Evolutionary conservation across 2,329 filamentous ascomycete species (phyloP).

Genomic region (Trichoderma sp.): DNA sequence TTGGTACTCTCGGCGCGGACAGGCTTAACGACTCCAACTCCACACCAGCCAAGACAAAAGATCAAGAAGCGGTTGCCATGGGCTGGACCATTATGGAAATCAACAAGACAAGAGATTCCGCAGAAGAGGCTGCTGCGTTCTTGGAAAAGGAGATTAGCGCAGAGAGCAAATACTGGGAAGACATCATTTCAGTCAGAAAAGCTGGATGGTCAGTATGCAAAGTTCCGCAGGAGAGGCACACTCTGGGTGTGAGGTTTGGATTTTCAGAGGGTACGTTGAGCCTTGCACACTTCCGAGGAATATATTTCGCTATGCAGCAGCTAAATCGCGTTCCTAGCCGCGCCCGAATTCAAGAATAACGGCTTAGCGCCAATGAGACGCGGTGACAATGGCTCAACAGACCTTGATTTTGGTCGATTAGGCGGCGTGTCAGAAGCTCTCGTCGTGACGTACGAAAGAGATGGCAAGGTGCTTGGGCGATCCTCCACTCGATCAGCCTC

Average conservation of each 20-base stretch:
- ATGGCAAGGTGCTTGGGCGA: constrained; percentile 57
- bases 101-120: constrained; percentile 68
- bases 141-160: constrained; percentile 73
- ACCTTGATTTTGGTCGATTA: constrained; percentile 62
- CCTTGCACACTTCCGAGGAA: neutral
- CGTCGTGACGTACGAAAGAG: constrained; percentile 62
- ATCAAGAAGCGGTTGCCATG: constrained; percentile 55
- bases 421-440: constrained; percentile 57
- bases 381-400: constrained; percentile 69
- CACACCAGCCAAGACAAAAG: constrained; percentile 52
- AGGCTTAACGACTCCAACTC: constrained; percentile 60
- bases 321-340: constrained; percentile 40
- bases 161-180: constrained; percentile 86
- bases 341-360: constrained; percentile 59
- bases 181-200: constrained; percentile 75
- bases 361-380: constrained; percentile 80
- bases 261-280: constrained; percentile 66
- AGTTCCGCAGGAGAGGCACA: constrained; percentile 68
- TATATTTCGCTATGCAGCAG: neutral
- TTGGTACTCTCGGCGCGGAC: constrained; percentile 70
- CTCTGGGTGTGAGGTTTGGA: constrained; percentile 82
- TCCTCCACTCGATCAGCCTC: constrained; percentile 50
- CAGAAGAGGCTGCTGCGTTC: constrained; percentile 68
- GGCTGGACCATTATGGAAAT: constrained; percentile 81
- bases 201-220: constrained; percentile 84